Conservation (phyloP, 177 flowering plant genomes). For the Telopea speciosissima region DNA sequence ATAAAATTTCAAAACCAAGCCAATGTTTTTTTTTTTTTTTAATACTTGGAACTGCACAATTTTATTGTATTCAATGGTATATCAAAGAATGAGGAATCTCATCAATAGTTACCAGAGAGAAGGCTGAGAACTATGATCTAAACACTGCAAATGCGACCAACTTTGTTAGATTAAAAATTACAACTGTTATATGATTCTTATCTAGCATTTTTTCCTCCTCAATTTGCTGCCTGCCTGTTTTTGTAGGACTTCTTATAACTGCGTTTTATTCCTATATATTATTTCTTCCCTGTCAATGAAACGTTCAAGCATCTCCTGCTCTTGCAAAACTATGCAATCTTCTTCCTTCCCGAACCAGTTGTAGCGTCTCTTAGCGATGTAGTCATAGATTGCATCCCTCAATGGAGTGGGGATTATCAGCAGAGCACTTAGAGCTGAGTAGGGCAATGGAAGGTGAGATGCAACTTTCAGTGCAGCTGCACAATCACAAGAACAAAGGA, state of each 20-base stretch:
- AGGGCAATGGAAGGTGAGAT: conserved; percentile 81
- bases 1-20: background rate
- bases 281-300: conserved; percentile 82
- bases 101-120: no score
- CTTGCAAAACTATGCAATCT: conserved; percentile 66
- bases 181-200: background rate
- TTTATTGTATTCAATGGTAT: background rate
- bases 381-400: conserved; percentile 76
- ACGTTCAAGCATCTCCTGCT: conserved; percentile 68
- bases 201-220: background rate
- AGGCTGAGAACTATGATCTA: background rate
- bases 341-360: conserved; percentile 73
- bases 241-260: conserved; percentile 8
- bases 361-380: conserved; percentile 68
- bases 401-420: conserved; percentile 57
- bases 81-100: background rate
- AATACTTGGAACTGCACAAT: background rate
- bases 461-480: conserved; percentile 85
- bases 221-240: background rate
- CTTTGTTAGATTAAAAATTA: background rate
- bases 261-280: conserved; percentile 20
- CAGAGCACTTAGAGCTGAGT: conserved; percentile 56
- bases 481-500: conserved; percentile 14
- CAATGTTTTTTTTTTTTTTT: background rate
- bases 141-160: background rate